phyloP scores from a whole-genome alignment of 768 basidiomycete genomes.

The Suillus discolor region DNA sequence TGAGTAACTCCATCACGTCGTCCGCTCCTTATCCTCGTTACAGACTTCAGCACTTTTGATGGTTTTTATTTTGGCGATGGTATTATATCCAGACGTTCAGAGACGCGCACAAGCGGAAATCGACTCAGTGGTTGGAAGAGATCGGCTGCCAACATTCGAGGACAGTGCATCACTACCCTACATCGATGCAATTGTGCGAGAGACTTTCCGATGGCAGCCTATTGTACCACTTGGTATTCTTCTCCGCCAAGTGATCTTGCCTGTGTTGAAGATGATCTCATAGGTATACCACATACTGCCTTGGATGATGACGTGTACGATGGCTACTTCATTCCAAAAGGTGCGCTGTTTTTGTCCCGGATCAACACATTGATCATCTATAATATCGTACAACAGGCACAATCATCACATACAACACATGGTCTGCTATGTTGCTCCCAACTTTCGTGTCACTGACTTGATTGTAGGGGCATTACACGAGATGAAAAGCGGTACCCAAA shows the following conservation, averaged over 20 bases:
- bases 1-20: not conserved
- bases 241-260: not conserved
- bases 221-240: conserved; percentile 16
- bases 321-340: conserved; percentile 23
- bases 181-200: conserved; percentile 18
- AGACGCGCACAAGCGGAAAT: conserved; percentile 22
- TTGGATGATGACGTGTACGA: conserved; percentile 16
- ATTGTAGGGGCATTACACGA: conserved; percentile 14
- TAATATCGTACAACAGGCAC: conserved; percentile 8
- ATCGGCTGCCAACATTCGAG: conserved; percentile 15
- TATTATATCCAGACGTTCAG: conserved; percentile 19
- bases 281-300: conserved; percentile 17
- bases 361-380: no score
- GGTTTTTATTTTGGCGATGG: conserved; percentile 22
- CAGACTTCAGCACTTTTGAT: conserved; percentile 15
- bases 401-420: no score
- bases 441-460: not conserved
- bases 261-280: not conserved
- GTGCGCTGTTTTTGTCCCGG: not conserved
- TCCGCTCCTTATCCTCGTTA: not conserved
- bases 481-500: conserved; percentile 17
- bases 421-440: conserved; percentile 6
- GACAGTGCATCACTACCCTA: conserved; percentile 19
- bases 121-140: conserved; percentile 22
- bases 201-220: conserved; percentile 20